phyloP scores from a whole-genome alignment of 2,329 filamentous ascomycete species.

The Curvularia sp. region DNA sequence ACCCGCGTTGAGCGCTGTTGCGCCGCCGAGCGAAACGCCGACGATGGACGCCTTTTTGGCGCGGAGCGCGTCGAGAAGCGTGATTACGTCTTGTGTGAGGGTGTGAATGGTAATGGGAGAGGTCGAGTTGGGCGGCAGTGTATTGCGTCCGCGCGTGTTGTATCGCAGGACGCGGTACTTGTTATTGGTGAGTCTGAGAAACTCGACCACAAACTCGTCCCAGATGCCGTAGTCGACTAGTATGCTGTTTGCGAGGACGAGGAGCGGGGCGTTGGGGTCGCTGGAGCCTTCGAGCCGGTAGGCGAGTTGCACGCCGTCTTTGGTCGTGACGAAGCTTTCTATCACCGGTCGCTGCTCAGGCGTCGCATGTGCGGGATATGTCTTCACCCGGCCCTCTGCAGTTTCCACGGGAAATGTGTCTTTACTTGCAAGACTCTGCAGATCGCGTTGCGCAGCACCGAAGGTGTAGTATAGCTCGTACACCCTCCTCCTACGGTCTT shows the following conservation, averaged over 20 bases:
- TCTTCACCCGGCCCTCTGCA: conserved; percentile 63
- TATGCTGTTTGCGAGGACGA: conserved; percentile 82
- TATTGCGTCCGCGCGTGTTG: conserved; percentile 73
- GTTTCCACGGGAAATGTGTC: conserved; percentile 58
- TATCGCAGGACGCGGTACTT: conserved; percentile 79
- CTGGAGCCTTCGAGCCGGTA: conserved; percentile 79
- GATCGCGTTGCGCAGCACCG: conserved; percentile 74
- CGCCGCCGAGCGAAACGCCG: conserved; percentile 83
- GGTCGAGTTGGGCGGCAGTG: conserved; percentile 51
- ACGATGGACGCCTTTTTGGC: conserved; percentile 71
- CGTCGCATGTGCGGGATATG: conserved; percentile 56
- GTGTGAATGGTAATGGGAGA: conserved; percentile 65
- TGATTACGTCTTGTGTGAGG: conserved; percentile 71
- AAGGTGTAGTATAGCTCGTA: conserved; percentile 83
- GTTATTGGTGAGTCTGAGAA: conserved; percentile 62
- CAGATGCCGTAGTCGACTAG: conserved; percentile 81
- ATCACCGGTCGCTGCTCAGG: conserved; percentile 58
- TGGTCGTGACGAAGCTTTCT: conserved; percentile 71
- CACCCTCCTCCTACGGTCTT: conserved; percentile 63
- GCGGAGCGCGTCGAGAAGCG: conserved; percentile 72
- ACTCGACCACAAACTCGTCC: conserved; percentile 73
- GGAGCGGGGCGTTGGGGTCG: conserved; percentile 70
- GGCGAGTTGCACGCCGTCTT: conserved; percentile 72
- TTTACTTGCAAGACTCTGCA: conserved; percentile 63
- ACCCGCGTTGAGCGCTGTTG: conserved; percentile 76